phyloP scores from a whole-genome alignment of 108 stramenopile genomes.

The Epithemia pelagica region DNA sequence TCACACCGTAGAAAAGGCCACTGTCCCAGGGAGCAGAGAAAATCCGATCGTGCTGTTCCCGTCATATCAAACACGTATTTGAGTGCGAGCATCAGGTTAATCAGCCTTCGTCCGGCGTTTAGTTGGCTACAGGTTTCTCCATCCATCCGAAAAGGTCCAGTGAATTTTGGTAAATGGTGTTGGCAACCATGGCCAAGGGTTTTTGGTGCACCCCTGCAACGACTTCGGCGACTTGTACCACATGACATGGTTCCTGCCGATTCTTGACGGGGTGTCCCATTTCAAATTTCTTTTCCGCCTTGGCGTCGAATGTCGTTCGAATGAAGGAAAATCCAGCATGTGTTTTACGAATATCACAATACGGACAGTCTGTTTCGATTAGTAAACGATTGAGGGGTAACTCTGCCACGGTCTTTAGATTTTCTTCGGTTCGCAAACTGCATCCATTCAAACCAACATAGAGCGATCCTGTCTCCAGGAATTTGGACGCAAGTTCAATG shows the following conservation, averaged over 20 bases:
- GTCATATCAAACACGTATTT: no score
- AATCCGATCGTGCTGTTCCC: no score
- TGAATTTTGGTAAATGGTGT: constrained; percentile 56
- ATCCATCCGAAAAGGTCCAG: no score
- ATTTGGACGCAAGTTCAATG: constrained; percentile 68
- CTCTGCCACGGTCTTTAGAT: constrained; percentile 60
- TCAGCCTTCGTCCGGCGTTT: no score
- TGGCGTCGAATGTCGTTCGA: constrained; percentile 51
- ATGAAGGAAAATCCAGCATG: constrained; percentile 71
- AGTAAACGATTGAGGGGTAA: constrained; percentile 80
- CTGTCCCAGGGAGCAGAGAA: no score
- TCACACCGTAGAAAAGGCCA: no score
- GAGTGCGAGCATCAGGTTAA: no score
- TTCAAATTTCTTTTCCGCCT: constrained; percentile 79
- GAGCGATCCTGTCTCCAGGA: constrained; percentile 64
- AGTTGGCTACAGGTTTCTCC: no score
- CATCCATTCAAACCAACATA: constrained; percentile 97
- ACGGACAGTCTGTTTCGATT: constrained; percentile 97
- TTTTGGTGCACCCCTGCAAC: constrained; percentile 65
- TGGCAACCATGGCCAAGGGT: constrained; percentile 48
- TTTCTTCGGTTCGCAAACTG: constrained; percentile 85
- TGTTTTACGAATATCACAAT: constrained; percentile 78
- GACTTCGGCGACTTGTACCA: constrained; percentile 83
- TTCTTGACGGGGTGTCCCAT: constrained; percentile 71
- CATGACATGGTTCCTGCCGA: constrained; percentile 83